phyloP scores from a whole-genome alignment of 2,329 filamentous ascomycete species.

The Cordyceps sp. region DNA sequence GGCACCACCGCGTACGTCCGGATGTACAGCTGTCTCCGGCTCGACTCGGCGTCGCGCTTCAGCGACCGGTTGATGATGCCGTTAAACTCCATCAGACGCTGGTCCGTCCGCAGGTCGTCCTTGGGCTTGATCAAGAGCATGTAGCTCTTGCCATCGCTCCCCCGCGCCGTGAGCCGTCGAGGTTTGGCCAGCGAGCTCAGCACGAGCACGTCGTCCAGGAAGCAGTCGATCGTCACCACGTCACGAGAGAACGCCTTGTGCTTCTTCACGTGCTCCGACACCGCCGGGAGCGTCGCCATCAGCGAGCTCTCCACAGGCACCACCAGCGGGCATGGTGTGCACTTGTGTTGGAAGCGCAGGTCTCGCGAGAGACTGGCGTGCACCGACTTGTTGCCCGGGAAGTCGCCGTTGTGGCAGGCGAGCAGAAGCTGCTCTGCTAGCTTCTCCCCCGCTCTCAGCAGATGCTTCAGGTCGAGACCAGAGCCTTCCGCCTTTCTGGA shows the following conservation, averaged over 20 bases:
- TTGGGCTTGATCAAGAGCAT: constrained; percentile 93
- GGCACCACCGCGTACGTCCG: constrained; percentile 95
- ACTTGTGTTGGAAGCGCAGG: constrained; percentile 70
- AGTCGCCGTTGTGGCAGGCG: constrained; percentile 64
- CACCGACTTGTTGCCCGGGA: constrained; percentile 47
- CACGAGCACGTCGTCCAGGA: constrained; percentile 78
- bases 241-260: constrained; percentile 82
- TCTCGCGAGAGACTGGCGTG: constrained; percentile 60
- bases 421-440: constrained; percentile 68
- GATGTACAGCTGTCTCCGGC: constrained; percentile 81
- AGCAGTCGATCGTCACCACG: constrained; percentile 63
- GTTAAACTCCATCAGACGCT: constrained; percentile 98
- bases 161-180: constrained; percentile 72
- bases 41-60: constrained; percentile 81
- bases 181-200: constrained; percentile 86
- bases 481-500: constrained; percentile 34
- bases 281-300: constrained; percentile 62
- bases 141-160: constrained; percentile 78
- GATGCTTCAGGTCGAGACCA: constrained; percentile 43
- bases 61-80: constrained; percentile 91
- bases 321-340: constrained; percentile 68
- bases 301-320: constrained; percentile 79
- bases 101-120: constrained; percentile 92
- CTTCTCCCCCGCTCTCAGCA: constrained; percentile 67
- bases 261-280: constrained; percentile 53